Base-by-base conservation (phyloP, 1,284 basidiomycete genomes). In the Serendipita sp. region DNA sequence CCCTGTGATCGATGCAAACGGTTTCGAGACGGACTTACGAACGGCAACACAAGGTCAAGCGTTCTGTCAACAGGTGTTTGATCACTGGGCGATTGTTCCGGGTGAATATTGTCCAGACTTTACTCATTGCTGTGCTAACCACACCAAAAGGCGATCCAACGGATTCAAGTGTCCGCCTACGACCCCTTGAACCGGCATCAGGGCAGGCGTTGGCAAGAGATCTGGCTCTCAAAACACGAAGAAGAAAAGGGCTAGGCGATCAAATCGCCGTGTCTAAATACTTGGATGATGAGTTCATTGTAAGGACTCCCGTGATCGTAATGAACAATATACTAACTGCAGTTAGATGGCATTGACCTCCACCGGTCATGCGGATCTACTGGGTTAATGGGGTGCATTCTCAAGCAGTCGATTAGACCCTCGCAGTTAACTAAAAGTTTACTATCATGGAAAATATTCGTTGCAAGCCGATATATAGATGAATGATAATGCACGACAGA, bases 1-100 rank as follows among this genome's bases (percentile, higher is more conserved):
- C 65, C 96, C 96, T 3, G 96, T 97, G 44, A 93, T 99, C 67
- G 96, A 99, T 71, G 91, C 96, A 41, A 98, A 97, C 71, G 96
- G 96, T 0, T 99, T 99, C 74, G 96, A 99, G 77, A 97, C 94
- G 3, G 96, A 99, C 76, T 75, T 99, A 71, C 79, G 96, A 68
- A 98, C 94, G 44, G 92, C 94, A 60, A 99, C 96, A 29, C 90
- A 96, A 73, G 96, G 96, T 26, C 93, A 97, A 74, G 96, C 96
- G 13, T 98, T 99, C 77, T 94, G 91, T 69, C 77, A 95, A 67
- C 94, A 97, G 74, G 83, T 88, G 64, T 99, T 99, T 74, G 93
- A 96, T 73, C 96, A 99, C 71, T 99, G 96, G 95, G 88, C 89
- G 45, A 91, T 97, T 70, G 95, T 98, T 13, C 95, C 95, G 66